Base-by-base conservation (phyloP, 345 rosid genomes). In the Sonneratia caseolaris region DNA sequence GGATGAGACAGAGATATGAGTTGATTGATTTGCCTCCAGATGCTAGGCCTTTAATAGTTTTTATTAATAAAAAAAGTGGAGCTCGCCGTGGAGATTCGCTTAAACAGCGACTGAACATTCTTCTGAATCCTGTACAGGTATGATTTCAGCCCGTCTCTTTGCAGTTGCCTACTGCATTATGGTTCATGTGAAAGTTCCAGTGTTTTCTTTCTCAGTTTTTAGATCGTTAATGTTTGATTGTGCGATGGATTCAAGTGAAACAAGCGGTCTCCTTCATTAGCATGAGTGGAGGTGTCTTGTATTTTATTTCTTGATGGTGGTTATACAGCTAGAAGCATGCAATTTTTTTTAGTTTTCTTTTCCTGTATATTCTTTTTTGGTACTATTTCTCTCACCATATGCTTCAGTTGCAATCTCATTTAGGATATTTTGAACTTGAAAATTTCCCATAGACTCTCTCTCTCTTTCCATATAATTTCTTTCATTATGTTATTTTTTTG, bases 61-160 rank as follows among this genome's bases (percentile, higher is more conserved):
- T 92, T 80, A 86, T 90, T 70, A 90, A 92, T 76, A 88, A 90
- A 80, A 92, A 92, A 85, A 92, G 96, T 78, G 98, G 98, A 67
- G 96, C 95, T 40, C 92, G 88, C 68, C 84, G 84, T 66, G 96
- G 98, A 47, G 89, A 84, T 77, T 82, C 92, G 47, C 90, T 92
- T 55, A 81, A 79, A 69, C 91, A 79, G 71, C 92, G 94, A 15
- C 79, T 92, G 82, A 87, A 90, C 83, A 86, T 88, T 78, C 91
- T 90, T 75, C 79, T 92, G 67, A 92, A 90, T 80, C 96, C 98
- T 27, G 94, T 88, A 71, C 96, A 88, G 98, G 96, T 90, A 69
- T 21, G 62, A 68, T 7, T 22, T 43, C 51, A 19, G 13, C 19
- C 16, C 32, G 32, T 7, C 32, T 57, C 22, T 27, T 32, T 8